Evolutionary conservation across 1,139 yeast genomes (phyloP).

Genomic region (Lodderomyces margitis): DNA sequence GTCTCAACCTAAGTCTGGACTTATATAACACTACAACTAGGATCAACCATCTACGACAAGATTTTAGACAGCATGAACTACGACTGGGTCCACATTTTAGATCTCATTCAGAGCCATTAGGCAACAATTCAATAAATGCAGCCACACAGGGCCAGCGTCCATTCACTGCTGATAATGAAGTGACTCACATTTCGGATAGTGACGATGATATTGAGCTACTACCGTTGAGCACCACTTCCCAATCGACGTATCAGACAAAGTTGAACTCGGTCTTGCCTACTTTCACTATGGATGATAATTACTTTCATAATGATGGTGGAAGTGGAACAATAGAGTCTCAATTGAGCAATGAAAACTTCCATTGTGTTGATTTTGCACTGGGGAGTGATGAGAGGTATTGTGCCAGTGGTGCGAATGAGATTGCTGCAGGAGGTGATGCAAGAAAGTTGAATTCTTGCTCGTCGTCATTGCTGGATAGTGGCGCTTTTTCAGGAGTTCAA

Average conservation of each 20-base stretch:
- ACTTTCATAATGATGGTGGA: neutral
- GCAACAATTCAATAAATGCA: neutral
- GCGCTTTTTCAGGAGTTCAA: neutral
- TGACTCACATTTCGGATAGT: conserved; percentile 15
- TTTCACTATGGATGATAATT: neutral
- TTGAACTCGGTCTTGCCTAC: conserved; percentile 4
- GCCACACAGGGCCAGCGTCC: neutral
- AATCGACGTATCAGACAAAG: conserved; percentile 3
- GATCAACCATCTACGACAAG: neutral
- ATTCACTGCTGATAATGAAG: conserved; percentile 8
- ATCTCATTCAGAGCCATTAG: neutral
- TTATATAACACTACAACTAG: neutral
- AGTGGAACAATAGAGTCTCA: conserved; percentile 4
- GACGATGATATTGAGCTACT: conserved; percentile 15
- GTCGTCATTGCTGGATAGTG: neutral
- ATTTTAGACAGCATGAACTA: neutral
- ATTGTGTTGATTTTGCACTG: conserved; percentile 11
- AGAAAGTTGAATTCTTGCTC: neutral
- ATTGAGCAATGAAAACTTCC: conserved; percentile 14
- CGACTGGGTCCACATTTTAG: neutral
- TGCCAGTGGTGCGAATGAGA: neutral
- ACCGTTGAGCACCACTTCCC: conserved; percentile 5
- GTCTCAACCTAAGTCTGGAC: neutral
- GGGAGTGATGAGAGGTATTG: conserved; percentile 1
- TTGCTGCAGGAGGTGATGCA: no score